phyloP scores from a whole-genome alignment of 768 basidiomycete genomes.

The Mycena polygramma region DNA sequence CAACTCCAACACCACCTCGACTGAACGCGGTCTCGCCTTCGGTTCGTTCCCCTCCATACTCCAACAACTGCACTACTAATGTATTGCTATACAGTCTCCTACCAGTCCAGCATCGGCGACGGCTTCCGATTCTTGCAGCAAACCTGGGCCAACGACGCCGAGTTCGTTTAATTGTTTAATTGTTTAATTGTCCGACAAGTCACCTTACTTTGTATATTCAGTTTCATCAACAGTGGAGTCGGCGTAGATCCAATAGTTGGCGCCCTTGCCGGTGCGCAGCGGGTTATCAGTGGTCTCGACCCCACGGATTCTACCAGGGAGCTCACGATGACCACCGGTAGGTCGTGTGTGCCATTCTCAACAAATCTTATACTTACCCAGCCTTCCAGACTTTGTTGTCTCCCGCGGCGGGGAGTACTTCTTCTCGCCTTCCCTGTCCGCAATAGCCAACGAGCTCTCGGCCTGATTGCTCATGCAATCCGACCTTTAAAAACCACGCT shows the following conservation, averaged over 20 bases:
- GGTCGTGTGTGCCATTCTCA: background rate
- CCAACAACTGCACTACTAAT: background rate
- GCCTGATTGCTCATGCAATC: conserved; percentile 14
- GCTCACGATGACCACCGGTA: conserved; percentile 24
- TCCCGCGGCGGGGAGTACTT: conserved; percentile 49
- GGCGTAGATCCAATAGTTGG: conserved; percentile 25
- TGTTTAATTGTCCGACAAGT: background rate
- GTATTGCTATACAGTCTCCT: conserved; percentile 24
- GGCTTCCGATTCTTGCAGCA: conserved; percentile 38
- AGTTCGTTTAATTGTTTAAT: conserved; percentile 8
- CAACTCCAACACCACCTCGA: conserved; percentile 12
- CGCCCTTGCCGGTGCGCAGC: conserved; percentile 14
- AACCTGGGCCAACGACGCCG: conserved; percentile 33
- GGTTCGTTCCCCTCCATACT: conserved; percentile 9
- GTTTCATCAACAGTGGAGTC: conserved; percentile 18
- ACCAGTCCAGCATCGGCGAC: conserved; percentile 32
- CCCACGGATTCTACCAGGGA: conserved; percentile 20
- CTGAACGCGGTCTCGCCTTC: conserved; percentile 35
- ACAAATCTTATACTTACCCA: background rate
- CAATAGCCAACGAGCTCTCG: conserved; percentile 37
- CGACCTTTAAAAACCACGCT: background rate
- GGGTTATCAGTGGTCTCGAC: conserved; percentile 28
- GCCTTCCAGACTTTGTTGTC: conserved; percentile 38
- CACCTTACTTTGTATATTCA: background rate
- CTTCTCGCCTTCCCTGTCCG: conserved; percentile 47